A percentile compares a stretch with the other conserved stretches of the same genome.
These are phyloP conservation scores for Verticillium tricorpus DNA, from an alignment of 2,329 filamentous ascomycete species.

Conservation along the genomic window DNA sequence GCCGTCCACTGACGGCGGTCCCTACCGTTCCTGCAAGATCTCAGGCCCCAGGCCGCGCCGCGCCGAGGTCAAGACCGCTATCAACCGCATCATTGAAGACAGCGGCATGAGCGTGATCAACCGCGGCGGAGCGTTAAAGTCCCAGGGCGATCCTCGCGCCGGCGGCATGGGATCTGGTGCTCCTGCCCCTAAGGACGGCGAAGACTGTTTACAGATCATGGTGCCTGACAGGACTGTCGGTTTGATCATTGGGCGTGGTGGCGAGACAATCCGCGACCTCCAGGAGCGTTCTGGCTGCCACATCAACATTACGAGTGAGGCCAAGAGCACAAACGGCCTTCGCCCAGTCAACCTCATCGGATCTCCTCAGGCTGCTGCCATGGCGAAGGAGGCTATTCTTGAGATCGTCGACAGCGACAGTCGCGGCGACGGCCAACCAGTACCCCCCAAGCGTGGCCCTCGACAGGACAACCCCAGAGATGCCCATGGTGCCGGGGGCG, in stretches of 20 bases:
- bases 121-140: slow-evolving; percentile 36
- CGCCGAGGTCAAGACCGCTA: slow-evolving; percentile 74
- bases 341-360: slow-evolving; percentile 89
- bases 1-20: slow-evolving; percentile 67
- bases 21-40: slow-evolving; percentile 80
- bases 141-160: slow-evolving; percentile 26
- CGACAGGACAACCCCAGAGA: slow-evolving; percentile 27
- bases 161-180: slow-evolving; percentile 17
- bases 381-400: slow-evolving; percentile 83
- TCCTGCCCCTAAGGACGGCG: slow-evolving; percentile 58
- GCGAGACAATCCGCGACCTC: slow-evolving; percentile 87
- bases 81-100: slow-evolving; percentile 84
- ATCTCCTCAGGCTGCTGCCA: slow-evolving; percentile 65
- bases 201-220: slow-evolving; percentile 89
- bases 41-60: slow-evolving; percentile 68
- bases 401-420: slow-evolving; percentile 93
- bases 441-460: slow-evolving; percentile 22
- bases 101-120: slow-evolving; percentile 53
- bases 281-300: slow-evolving; percentile 92
- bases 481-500: slow-evolving; percentile 22
- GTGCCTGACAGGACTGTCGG: slow-evolving; percentile 90
- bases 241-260: slow-evolving; percentile 87
- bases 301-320: slow-evolving; percentile 91
- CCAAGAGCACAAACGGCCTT: slow-evolving; percentile 86
- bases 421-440: slow-evolving; percentile 43